Base-by-base conservation (phyloP, 345 rosid species). In the Excoecaria agallocha region DNA sequence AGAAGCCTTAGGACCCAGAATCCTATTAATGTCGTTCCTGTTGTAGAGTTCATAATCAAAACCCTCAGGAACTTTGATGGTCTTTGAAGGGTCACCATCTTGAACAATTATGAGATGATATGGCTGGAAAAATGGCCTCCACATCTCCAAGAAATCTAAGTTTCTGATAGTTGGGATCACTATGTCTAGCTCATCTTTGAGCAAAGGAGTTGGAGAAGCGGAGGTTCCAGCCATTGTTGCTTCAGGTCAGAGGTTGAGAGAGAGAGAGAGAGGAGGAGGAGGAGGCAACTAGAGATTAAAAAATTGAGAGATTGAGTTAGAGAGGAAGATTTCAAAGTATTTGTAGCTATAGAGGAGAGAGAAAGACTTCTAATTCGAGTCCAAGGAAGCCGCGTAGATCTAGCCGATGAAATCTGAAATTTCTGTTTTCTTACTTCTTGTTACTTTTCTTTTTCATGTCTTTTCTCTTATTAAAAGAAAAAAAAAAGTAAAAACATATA, bases 81-180 rank as follows among this genome's bases (percentile, higher is more conserved):
- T 77, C 83, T 87, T 86, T 0, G 88, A 78, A 30, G 97, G 96
- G 49, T 92, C 96, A 11, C 97, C 97, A 59, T 92, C 97, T 69
- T 90, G 97, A 61, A 92, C 91, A 46, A 92, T 92, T 86, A 92
- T 92, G 56, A 92, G 83, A 60, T 92, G 97, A 86, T 90, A 92
- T 0, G 74, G 83, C 80, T 90, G 84, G 75, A 92, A 86, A 74
- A 87, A 92, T 4, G 97, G 90, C 71, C 92, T 88, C 96, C 96
- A 92, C 87, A 81, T 83, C 85, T 92, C 95, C 74, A 92, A 78
- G 82, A 92, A 92, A 60, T 89, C 93, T 7, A 92, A 87, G 87
- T 80, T 90, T 30, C 97, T 74, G 69, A 90, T 92, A 43, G 95
- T 92, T 20, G 97, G 95, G 72, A 92, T 92, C 55, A 92, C 95